These are phyloP conservation scores for Coemansia sp. DNA, from an alignment of 192 early-diverging fungal species.

Conservation along the genomic window DNA sequence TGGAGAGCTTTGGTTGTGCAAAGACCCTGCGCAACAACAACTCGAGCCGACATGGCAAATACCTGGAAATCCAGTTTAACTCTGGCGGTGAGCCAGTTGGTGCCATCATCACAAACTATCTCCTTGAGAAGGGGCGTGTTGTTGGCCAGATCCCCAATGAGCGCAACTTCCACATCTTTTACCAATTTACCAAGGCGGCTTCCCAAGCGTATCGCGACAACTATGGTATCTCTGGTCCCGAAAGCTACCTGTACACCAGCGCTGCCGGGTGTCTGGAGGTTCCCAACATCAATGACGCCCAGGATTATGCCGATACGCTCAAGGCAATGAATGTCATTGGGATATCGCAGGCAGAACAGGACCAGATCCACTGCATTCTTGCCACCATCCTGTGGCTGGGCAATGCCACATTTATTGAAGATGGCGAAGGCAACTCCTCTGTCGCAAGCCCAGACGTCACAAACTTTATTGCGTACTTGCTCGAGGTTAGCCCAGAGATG, in stretches of 20 bases:
- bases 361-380: conserved; percentile 86
- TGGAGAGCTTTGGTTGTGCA: conserved; percentile 98
- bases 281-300: conserved; percentile 88
- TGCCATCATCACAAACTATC: conserved; percentile 96
- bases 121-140: conserved; percentile 96
- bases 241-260: conserved; percentile 76
- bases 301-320: conserved; percentile 85
- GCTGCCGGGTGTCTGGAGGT: conserved; percentile 76
- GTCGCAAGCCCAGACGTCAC: conserved; percentile 65
- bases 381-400: conserved; percentile 95
- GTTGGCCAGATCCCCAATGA: conserved; percentile 92
- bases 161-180: conserved; percentile 98
- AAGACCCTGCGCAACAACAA: conserved; percentile 99
- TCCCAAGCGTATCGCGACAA: conserved; percentile 68
- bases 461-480: conserved; percentile 70
- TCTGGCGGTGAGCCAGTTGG: conserved; percentile 89
- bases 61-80: conserved; percentile 98
- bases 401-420: conserved; percentile 88
- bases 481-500: conserved; percentile 63
- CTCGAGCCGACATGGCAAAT: conserved; percentile 98
- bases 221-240: conserved; percentile 71
- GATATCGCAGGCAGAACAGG: conserved; percentile 76
- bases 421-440: conserved; percentile 69
- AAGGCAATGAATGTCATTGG: conserved; percentile 94
- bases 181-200: conserved; percentile 84